These are phyloP conservation scores for Cokeromyces recurvatus DNA, from an alignment of 371 early-diverging fungal genomes.

Conservation along the genomic window DNA sequence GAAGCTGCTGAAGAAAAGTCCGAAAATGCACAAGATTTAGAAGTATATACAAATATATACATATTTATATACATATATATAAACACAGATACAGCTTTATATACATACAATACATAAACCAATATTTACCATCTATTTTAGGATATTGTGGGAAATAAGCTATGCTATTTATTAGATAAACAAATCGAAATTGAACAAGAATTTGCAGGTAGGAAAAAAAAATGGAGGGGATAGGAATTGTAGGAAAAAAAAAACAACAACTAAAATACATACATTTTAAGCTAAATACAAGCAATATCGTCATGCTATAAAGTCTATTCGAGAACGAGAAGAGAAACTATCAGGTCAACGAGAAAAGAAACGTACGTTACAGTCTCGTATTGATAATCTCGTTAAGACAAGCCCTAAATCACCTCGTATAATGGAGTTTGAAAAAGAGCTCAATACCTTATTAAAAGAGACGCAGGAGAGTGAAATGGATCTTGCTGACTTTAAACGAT, in stretches of 20 bases:
- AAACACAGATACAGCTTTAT: neutral
- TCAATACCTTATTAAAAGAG: conserved; percentile 35
- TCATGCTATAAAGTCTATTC: conserved; percentile 41
- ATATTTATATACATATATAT: no score
- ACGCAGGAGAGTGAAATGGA: conserved; percentile 41
- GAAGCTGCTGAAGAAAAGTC: conserved; percentile 18
- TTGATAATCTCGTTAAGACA: conserved; percentile 24
- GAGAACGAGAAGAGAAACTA: conserved; percentile 39
- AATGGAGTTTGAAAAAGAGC: conserved; percentile 31
- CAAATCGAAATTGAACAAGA: conserved; percentile 34
- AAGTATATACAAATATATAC: no score
- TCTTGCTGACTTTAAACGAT: conserved; percentile 45
- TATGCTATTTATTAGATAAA: conserved; percentile 27
- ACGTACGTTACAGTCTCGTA: conserved; percentile 32
- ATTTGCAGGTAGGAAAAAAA: conserved; percentile 25
- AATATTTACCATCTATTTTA: conserved; percentile 7
- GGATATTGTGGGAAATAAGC: conserved; percentile 35
- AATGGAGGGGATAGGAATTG: neutral
- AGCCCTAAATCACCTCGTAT: conserved; percentile 32
- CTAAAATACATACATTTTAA: neutral
- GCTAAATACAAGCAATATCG: conserved; percentile 41
- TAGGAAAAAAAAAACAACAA: no score
- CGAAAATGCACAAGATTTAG: conserved; percentile 29
- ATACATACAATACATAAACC: neutral
- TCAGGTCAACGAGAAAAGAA: conserved; percentile 42